Evolutionary conservation across 352 stramenopile species (phyloP), one percentile per base, ranked within the genome.

Genomic region (Phytopythium montanum): DNA sequence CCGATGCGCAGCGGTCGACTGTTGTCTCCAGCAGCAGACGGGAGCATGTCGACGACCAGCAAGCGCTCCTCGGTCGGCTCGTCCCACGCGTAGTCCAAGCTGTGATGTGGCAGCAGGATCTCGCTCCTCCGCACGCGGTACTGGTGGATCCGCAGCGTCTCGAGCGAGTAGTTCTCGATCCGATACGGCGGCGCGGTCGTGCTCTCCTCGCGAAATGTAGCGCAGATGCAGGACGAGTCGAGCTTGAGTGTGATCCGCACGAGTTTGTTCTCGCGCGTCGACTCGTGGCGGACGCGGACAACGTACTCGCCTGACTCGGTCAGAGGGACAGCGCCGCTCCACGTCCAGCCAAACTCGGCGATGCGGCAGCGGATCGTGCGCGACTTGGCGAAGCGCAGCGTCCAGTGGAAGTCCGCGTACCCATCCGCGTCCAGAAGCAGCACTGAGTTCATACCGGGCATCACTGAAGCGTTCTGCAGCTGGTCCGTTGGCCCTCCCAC

Each of bases 81-180:
- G 60, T 96, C 87, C 87, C 87, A 96, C 5, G 87, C 84, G 64
- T 96, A 96, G 44, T 95, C 85, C 8, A 92, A 65, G 41, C 81
- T 94, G 53, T 96, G 87, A 59, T 96, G 86, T 23, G 87, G 87
- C 21, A 96, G 65, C 33, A 96, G 56, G 58, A 95, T 92, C 41
- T 96, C 87, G 66, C 84, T 94, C 39, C 77, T 80, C 31, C 83
- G 81, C 3, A 96, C 87, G 26, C 82, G 73, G 34, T 89, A 78
- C 61, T 95, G 87, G 36, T 96, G 85, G 25, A 92, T 83, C 48
- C 87, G 85, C 51, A 96, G 73, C 21, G 87, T 96, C 64, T 96
- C 87, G 19, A 96, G 61, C 28, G 87, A 96, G 67, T 92, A 96
- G 42, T 96, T 96, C 34, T 96, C 87, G 34, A 96, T 81, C 21